Base-by-base conservation (phyloP, 768 basidiomycete species). In the Boletellus ananiceps region DNA sequence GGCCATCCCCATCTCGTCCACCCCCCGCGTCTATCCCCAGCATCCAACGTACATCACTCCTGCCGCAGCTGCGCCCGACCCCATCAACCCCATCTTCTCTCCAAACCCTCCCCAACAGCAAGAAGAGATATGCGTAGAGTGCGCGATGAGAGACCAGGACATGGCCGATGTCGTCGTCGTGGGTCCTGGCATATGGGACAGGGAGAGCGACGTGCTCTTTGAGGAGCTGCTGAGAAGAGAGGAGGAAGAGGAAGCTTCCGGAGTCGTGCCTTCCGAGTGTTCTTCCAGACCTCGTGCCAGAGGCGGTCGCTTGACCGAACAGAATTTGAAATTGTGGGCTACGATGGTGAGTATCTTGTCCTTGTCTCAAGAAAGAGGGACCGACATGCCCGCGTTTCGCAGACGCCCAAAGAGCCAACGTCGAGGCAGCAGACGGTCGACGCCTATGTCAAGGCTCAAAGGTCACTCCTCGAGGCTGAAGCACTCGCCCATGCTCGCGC, bases 71-170 rank as follows among this genome's bases (percentile, higher is more conserved):
- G 60, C 78, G 1, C 75, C 78, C 12, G 77, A 74, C 44, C 74
- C 83, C 36, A 73, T 83, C 42, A 82, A 84, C 52, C 77, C 84
- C 3, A 75, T 82, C 4, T 82, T 80, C 58, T 75, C 79, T 0
- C 79, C 82, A 29, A 73, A 73, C 13, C 79, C 75, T 19, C 80
- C 69, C 25, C 62, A 60, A 5, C 72, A 70, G 9, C 83, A 79
- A 55, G 87, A 89, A 58, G 95, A 98, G 66, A 72, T 97, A 27
- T 99, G 95, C 59, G 75, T 96, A 32, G 96, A 98, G 68, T 99
- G 96, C 63, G 87, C 96, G 50, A 98, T 98, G 94, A 84, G 96
- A 29, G 96, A 99, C 68, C 83, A 95, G 63, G 96, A 99, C 65
- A 92, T 99, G 88, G 91, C 86, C 8, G 94, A 96, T 65, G 92